Evolutionary conservation across 2,329 filamentous ascomycete species (phyloP), one percentile per base, ranked within the genome.

Genomic region (Neonectria hederae): DNA sequence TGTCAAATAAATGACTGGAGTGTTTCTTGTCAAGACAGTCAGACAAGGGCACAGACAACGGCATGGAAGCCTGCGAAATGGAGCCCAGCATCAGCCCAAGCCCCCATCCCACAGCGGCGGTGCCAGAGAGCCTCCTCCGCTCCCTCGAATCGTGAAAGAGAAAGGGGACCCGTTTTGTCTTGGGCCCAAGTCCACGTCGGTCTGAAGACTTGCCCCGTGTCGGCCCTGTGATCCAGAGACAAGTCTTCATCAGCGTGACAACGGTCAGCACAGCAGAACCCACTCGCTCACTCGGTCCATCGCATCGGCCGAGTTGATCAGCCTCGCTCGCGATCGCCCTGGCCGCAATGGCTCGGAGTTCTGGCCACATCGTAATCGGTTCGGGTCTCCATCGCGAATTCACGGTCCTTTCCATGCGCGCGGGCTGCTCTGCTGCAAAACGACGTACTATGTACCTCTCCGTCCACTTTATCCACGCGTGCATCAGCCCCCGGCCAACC

Each of bases 401-500:
- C 60, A 62, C 53, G 22, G 54, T 58, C 48, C 26, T 24, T 26
- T 26, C n/a, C 42, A 7, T 21, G 19, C 42, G 43, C n/a, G n/a
- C n/a, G n/a, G n/a, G n/a, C 46, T 62, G 40, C 60, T 17, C 13
- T 19, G 46, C 26, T 49, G 45, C 43, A 17, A 46, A 26, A 19
- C 38, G 22, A 54, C 26, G 28, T 54, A 19, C 38, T n/a, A 54
- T 21, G 28, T 54, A 38, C 24, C 49, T 48, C 10, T 14, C 10
- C 26, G 40, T 52, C 28, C 28, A 46, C 54, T 54, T 57, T 59
- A 32, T 51, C 30, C 61, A 59, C 32, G 49, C 35, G 14, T 59
- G 55, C 61, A 52, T 53, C 55, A 43, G 59, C 43, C 51, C 42
- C 26, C 26, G 51, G 38, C 55, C 54, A 59, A 59, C 61, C 61